Evolutionary conservation across 139 green algal species (phyloP), one percentile per base, ranked within the genome.

Genomic region (Medakamo hakoo): DNA sequence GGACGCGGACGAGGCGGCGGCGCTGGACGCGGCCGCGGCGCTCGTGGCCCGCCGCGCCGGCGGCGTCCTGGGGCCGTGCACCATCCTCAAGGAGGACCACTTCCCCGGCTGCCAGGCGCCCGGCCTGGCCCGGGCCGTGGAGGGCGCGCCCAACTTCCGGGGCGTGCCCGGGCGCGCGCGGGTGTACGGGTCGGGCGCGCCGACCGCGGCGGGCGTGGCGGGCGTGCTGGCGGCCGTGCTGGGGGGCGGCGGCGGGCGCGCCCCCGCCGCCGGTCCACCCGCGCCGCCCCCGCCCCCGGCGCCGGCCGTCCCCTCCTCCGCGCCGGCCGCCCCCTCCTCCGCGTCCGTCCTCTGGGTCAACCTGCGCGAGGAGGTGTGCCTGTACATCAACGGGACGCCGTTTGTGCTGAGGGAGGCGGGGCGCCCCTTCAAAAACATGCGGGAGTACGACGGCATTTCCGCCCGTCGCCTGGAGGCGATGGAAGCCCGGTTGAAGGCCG

Each of bases 11-110:
- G 14, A 19, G 4, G 16, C 55, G 49, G 27, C 20, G n/a, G 59
- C 68, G 55, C n/a, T 57, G 59, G 64, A 72, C 23, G 55, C 55
- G 22, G 58, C 52, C n/a, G 62, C 55, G 21, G 64, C 62, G 25
- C 60, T 86, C 22, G 63, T 87, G 4, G 72, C 76, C 27, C 61
- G 72, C 29, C 74, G 87, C 2, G 61, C 22, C 22, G 83, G 86
- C 4, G 73, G 72, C 0, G 84, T 94, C 57, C 80, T 94, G 40
- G 82, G 84, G 0, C 60, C 69, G 0, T 64, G 77, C 67, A 93
- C 90, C 52, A 88, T 95, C 30, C 78, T 97, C 22, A 97, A 96
- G 76, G 78, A 89, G 69, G 89, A 95, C 73, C 84, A 92, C 73
- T 72, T 70, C 65, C 68, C 71, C 21, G 73, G 78, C 27, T 85